These are phyloP conservation scores for Musa balbisiana DNA, from an alignment of 202 grass and related monocot species.

Conservation along the genomic window DNA sequence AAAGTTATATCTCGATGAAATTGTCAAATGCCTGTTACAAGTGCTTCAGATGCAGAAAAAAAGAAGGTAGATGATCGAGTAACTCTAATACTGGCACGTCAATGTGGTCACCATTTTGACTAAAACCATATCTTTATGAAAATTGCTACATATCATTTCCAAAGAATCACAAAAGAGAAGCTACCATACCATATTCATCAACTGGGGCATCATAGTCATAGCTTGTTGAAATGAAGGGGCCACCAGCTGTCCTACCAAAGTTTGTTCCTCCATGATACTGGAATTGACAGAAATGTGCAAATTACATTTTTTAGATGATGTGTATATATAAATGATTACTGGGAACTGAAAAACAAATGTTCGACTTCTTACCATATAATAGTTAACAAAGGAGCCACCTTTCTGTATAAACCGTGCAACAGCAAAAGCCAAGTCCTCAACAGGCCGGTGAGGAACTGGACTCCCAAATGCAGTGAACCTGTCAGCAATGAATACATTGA, in stretches of 20 bases:
- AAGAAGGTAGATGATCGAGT: no score
- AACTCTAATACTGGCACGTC: no score
- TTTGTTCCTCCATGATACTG: slow-evolving; percentile 95
- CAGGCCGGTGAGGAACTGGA: slow-evolving; percentile 76
- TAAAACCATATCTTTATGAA: neutral
- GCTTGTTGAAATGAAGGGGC: slow-evolving; percentile 90
- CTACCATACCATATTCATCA: slow-evolving; percentile 71
- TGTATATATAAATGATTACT: slow-evolving; percentile 4
- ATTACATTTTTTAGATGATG: neutral
- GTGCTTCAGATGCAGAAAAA: no score
- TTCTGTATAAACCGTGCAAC: slow-evolving; percentile 89
- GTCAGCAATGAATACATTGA: slow-evolving; percentile 17
- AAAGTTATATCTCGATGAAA: no score
- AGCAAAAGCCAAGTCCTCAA: slow-evolving; percentile 80
- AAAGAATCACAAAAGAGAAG: slow-evolving; percentile 16
- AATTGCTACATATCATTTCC: neutral
- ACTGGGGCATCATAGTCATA: slow-evolving; percentile 93
- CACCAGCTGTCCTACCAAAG: slow-evolving; percentile 79
- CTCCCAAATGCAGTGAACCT: slow-evolving; percentile 86
- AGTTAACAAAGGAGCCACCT: slow-evolving; percentile 87
- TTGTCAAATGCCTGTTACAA: no score
- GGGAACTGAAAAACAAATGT: neutral
- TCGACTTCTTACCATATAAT: slow-evolving; percentile 63
- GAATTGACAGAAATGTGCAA: slow-evolving; percentile 16
- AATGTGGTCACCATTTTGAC: neutral